Percentiles rank a stretch among this genome's conserved stretches.
phyloP scores from a whole-genome alignment of 306 rosid species.

The Ormosia semicastrata region DNA sequence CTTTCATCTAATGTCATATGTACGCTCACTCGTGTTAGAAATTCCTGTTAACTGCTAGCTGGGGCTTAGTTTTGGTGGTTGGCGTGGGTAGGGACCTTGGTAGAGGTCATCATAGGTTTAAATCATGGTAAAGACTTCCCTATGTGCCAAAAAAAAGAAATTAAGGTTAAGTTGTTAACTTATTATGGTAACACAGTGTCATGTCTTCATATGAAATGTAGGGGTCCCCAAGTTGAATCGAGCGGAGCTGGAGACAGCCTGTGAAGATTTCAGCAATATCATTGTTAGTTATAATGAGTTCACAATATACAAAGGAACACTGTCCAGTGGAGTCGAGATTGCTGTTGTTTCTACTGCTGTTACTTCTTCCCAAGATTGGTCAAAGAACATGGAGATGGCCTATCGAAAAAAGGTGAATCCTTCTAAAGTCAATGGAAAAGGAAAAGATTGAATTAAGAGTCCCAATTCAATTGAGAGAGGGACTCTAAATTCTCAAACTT shows the following conservation, averaged over 20 bases:
- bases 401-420: slow-evolving; percentile 69
- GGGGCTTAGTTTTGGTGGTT: neutral
- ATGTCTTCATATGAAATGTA: slow-evolving; percentile 36
- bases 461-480: neutral
- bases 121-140: neutral
- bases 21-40: neutral
- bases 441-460: neutral
- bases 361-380: slow-evolving; percentile 66
- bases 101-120: neutral
- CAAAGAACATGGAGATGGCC: slow-evolving; percentile 62
- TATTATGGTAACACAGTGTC: neutral
- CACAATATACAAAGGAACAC: slow-evolving; percentile 85
- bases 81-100: neutral
- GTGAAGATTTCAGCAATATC: slow-evolving; percentile 98
- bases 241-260: slow-evolving; percentile 82
- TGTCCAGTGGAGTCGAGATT: slow-evolving; percentile 97
- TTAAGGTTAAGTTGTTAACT: neutral
- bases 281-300: slow-evolving; percentile 52
- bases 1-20: neutral
- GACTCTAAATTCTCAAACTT: neutral
- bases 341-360: slow-evolving; percentile 76
- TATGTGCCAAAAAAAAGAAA: neutral
- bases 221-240: slow-evolving; percentile 94
- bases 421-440: slow-evolving; percentile 12
- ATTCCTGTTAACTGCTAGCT: slow-evolving; percentile 11